A percentile compares a stretch with the other conserved stretches of the same genome.
Conservation (phyloP, 129 eudicot genomes). For the sunflower (Helianthus annuus) region DNA sequence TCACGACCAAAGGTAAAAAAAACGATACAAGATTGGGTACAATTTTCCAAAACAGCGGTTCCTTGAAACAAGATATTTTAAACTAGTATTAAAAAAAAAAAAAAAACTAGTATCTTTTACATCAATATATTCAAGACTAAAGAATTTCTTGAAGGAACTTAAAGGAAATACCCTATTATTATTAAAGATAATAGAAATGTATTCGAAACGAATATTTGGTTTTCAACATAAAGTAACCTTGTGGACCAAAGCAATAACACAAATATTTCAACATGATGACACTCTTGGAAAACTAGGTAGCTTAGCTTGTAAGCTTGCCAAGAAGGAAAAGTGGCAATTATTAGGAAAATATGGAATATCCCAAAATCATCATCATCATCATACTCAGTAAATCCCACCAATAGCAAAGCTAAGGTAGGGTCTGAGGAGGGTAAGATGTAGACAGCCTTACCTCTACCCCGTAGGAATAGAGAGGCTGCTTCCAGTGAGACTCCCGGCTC, state of each 20-base stretch:
- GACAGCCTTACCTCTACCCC: no score
- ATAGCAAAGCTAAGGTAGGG: no score
- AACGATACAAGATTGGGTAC: no score
- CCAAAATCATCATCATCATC: neutral
- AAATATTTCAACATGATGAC: slow-evolving; percentile 5
- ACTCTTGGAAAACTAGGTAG: slow-evolving; percentile 19
- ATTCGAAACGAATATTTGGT: neutral
- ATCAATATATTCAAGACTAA: neutral
- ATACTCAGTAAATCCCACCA: no score
- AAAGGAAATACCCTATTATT: neutral
- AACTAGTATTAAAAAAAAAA: no score
- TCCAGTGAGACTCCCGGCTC: no score
- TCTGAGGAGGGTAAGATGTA: no score
- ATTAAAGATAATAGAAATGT: neutral
- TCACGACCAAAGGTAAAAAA: neutral
- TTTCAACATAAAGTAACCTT: neutral
- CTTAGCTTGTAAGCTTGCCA: slow-evolving; percentile 15
- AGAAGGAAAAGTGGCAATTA: neutral
- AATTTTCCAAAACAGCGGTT: no score
- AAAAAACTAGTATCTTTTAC: no score
- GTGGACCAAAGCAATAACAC: neutral
- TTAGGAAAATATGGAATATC: slow-evolving; percentile 3
- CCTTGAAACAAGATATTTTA: no score
- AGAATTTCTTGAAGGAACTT: slow-evolving; percentile 18
- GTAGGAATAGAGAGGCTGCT: no score